Conservation (phyloP, 108 stramenopile species). For the Cyclotella baltica region DNA sequence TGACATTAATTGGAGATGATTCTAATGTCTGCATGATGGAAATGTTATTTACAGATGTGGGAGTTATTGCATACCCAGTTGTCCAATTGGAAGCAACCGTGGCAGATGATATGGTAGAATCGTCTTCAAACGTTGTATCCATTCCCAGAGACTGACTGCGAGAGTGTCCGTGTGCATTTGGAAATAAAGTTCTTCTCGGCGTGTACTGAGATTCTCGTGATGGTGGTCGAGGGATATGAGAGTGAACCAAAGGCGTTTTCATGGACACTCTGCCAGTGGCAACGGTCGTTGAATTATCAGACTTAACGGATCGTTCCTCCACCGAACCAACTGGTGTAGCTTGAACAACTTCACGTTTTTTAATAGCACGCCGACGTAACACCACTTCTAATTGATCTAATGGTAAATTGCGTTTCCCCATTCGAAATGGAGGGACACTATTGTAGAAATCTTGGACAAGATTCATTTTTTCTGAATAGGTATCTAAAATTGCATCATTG, state of each 20-base stretch:
- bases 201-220: conserved; percentile 10
- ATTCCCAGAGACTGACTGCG: conserved; percentile 2
- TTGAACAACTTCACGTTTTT: conserved; percentile 21
- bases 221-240: conserved; percentile 1
- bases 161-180: conserved; percentile 14
- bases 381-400: conserved; percentile 52
- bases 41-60: not conserved
- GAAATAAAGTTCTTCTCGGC: conserved; percentile 38
- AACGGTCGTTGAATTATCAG: not conserved
- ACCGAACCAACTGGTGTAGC: not conserved
- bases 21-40: not conserved
- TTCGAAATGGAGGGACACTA: conserved; percentile 30
- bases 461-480: conserved; percentile 37
- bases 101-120: conserved; percentile 44
- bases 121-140: conserved; percentile 29
- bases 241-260: not conserved
- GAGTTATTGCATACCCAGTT: conserved; percentile 9
- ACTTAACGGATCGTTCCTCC: not conserved
- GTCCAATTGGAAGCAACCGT: conserved; percentile 29
- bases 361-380: conserved; percentile 43
- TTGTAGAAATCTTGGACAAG: conserved; percentile 33
- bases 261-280: not conserved
- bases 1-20: not conserved
- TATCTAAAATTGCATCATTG: conserved; percentile 7
- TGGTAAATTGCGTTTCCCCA: conserved; percentile 41